Evolutionary conservation across 345 rosid genomes (phyloP), one percentile per base, ranked within the genome.

Genomic region (Citrus maxima): DNA sequence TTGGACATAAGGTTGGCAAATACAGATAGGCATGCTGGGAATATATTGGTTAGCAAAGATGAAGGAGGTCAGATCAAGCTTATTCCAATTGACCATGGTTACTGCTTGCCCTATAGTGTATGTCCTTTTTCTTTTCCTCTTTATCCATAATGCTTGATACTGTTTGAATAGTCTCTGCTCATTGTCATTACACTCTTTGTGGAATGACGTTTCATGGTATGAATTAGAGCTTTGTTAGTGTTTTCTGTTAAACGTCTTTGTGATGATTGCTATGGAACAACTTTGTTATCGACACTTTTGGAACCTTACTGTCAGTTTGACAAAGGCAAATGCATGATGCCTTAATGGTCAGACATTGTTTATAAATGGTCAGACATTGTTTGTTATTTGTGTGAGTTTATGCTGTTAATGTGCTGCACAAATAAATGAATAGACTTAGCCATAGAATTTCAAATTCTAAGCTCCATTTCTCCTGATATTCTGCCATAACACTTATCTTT

Each of bases 1-100:
- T 74, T 93, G 83, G 98, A 95, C 86, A 89, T 95, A 61, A 94
- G 98, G 83, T 82, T 94, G 88, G 98, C 97, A 56, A 94, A 94
- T 88, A 88, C 97, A n/a, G 97, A 93, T 84, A 89, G 98, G 56
- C 97, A 95, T 56, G 93, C 91, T 67, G 98, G 98, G 72, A 95
- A 95, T 84, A 93, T 95, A 81, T 79, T 95, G 90, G 81, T 94
- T 74, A 83, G 86, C 84, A 88, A 80, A 81, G 87, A 89, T 62
- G 82, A 79, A 9, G 79, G 85, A 54, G 90, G 89, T 21, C 78
- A 61, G 12, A 80, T 88, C 70, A 84, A 79, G 73, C 97, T 95
- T 63, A 85, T 85, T 84, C 98, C 97, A 46, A 91, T 94, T 32
- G 98, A 94, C 78, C 98, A 94, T 77, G 98, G 97, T 67, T 94